Evolutionary conservation across 208 protist genomes (phyloP).

Genomic region (Crithidia thermophila): DNA sequence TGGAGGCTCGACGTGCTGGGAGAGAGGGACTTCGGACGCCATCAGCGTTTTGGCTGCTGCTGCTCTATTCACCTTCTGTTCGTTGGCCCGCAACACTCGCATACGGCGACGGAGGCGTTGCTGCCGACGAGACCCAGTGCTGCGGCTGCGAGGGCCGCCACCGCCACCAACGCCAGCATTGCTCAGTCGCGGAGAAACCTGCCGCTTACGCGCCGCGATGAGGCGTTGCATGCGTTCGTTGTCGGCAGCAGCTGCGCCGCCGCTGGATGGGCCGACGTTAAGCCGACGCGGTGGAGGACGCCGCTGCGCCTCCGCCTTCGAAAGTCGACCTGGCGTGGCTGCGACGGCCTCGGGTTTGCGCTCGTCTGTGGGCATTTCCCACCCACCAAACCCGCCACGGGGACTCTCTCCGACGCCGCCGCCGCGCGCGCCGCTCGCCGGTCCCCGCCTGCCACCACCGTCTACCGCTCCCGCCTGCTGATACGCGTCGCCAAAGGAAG

Average conservation of each 20-base stretch:
- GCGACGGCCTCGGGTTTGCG: not conserved
- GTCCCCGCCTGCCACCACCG: not conserved
- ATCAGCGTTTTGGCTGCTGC: conserved; percentile 43
- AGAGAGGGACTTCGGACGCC: conserved; percentile 62
- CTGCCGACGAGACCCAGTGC: conserved; percentile 13
- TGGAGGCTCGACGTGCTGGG: conserved; percentile 20
- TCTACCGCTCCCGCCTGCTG: conserved; percentile 4
- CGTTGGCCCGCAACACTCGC: conserved; percentile 48
- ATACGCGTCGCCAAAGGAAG: conserved; percentile 9
- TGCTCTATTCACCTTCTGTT: conserved; percentile 45
- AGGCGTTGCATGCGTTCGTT: conserved; percentile 42
- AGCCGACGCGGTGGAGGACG: conserved; percentile 12
- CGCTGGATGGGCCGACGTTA: not conserved
- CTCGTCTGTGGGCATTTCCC: conserved; percentile 27
- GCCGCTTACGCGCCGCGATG: conserved; percentile 38
- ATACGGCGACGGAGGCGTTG: conserved; percentile 35
- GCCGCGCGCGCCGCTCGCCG: not conserved
- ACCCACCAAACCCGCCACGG: conserved; percentile 27
- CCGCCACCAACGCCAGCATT: not conserved
- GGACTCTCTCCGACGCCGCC: not conserved
- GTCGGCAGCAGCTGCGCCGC: conserved; percentile 12
- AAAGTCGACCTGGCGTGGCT: not conserved
- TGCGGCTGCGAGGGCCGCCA: conserved; percentile 18
- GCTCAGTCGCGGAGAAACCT: conserved; percentile 18
- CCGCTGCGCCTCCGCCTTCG: conserved; percentile 11